Evolutionary conservation across 108 stramenopile genomes (phyloP).

Genomic region (Chaetoceros tenuissimus): DNA sequence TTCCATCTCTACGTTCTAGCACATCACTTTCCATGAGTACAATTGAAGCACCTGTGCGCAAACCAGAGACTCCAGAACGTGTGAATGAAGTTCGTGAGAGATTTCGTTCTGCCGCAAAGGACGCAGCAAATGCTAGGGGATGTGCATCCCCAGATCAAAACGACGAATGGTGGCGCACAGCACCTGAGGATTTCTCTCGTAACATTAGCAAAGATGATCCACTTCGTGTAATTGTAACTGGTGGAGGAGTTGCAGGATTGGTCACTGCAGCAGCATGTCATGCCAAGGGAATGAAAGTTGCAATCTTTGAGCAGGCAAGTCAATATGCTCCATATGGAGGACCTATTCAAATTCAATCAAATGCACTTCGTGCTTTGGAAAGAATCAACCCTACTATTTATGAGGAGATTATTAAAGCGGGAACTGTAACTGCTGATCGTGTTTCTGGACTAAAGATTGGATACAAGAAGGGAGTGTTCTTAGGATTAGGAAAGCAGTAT

Average conservation of each 20-base stretch:
- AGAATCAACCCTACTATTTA: slow-evolving; percentile 74
- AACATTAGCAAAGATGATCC: slow-evolving; percentile 61
- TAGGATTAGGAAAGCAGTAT: slow-evolving; percentile 61
- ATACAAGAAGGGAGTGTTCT: slow-evolving; percentile 70
- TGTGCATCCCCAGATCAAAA: slow-evolving; percentile 42
- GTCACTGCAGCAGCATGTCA: slow-evolving; percentile 85
- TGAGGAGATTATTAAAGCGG: slow-evolving; percentile 69
- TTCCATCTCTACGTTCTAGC: not conserved
- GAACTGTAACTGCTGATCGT: slow-evolving; percentile 85
- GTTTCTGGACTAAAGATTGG: slow-evolving; percentile 87
- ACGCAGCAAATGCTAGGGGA: slow-evolving; percentile 52
- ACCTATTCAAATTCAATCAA: slow-evolving; percentile 96
- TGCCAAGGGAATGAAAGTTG: slow-evolving; percentile 86
- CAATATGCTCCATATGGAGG: slow-evolving; percentile 92
- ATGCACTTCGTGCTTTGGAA: slow-evolving; percentile 88
- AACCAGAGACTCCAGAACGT: slow-evolving; percentile 57
- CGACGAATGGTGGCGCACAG: slow-evolving; percentile 68
- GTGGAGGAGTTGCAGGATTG: slow-evolving; percentile 83
- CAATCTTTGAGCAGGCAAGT: slow-evolving; percentile 86
- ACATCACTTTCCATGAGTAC: not conserved
- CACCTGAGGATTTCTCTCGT: slow-evolving; percentile 34
- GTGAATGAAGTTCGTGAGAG: slow-evolving; percentile 50
- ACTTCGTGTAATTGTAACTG: slow-evolving; percentile 64
- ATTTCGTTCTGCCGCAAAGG: slow-evolving; percentile 47
- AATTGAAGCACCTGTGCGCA: slow-evolving; percentile 47